These are phyloP conservation scores for Gossypium arboreum DNA, from an alignment of 345 rosid genomes.

Conservation along the genomic window DNA sequence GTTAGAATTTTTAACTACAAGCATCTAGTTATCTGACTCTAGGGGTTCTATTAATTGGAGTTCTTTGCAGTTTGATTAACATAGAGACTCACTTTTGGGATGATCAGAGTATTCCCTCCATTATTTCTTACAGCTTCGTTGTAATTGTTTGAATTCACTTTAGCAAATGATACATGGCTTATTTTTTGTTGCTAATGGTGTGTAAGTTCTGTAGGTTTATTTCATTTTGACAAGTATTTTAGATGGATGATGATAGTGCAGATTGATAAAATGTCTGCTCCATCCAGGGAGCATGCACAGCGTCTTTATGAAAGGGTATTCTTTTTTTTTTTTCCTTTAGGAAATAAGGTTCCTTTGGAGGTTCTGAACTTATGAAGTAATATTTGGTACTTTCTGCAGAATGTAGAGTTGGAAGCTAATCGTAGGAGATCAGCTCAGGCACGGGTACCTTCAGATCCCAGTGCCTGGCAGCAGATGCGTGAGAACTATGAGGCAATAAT, in stretches of 20 bases:
- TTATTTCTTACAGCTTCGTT: neutral
- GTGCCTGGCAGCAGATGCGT: constrained; percentile 92
- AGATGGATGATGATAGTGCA: constrained; percentile 71
- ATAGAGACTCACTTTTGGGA: neutral
- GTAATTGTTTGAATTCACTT: neutral
- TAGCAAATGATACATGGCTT: neutral
- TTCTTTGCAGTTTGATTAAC: neutral
- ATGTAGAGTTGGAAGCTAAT: constrained; percentile 70
- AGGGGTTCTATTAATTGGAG: neutral
- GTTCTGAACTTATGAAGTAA: neutral
- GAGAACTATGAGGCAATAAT: constrained; percentile 94
- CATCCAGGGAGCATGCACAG: constrained; percentile 74
- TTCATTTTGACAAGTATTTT: constrained; percentile 26
- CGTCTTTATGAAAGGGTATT: constrained; percentile 75
- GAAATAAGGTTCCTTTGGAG: neutral
- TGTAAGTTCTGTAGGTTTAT: constrained; percentile 28
- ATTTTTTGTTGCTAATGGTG: constrained; percentile 12
- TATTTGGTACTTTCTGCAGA: constrained; percentile 36
- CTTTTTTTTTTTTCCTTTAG: neutral
- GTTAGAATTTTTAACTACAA: neutral
- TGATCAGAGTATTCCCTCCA: neutral
- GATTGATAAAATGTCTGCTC: constrained; percentile 85
- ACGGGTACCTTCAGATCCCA: constrained; percentile 74
- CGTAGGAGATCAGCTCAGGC: constrained; percentile 73
- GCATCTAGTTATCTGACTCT: neutral